These are phyloP conservation scores for Schizosaccharomyces japonicus DNA, from an alignment of 805 yeast genomes.

Conservation along the genomic window DNA sequence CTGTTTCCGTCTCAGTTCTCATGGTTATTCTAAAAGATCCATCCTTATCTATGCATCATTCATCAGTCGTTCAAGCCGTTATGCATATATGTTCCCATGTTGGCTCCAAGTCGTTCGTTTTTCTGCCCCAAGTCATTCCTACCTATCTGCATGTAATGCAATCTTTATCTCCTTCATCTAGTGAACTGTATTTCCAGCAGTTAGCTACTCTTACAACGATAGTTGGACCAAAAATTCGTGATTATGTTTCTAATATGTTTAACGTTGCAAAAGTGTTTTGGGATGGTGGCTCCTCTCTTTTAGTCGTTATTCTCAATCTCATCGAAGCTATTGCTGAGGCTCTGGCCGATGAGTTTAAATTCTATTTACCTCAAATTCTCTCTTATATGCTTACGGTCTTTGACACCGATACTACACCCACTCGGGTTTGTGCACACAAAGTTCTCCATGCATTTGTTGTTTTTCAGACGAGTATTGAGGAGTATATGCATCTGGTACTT, in stretches of 20 bases:
- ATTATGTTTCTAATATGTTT: slow-evolving; percentile 53
- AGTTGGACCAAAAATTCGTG: slow-evolving; percentile 74
- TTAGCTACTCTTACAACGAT: slow-evolving; percentile 53
- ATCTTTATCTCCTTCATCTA: slow-evolving; percentile 41
- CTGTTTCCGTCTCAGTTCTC: slow-evolving; percentile 70
- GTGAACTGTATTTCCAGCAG: slow-evolving; percentile 81
- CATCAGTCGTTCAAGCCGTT: slow-evolving; percentile 75
- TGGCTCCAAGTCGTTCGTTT: slow-evolving; percentile 70
- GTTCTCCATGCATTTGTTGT: slow-evolving; percentile 64
- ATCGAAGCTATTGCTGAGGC: slow-evolving; percentile 70
- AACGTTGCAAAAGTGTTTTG: slow-evolving; percentile 55
- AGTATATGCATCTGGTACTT: slow-evolving; percentile 63
- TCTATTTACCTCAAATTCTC: slow-evolving; percentile 52
- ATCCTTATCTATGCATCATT: slow-evolving; percentile 64
- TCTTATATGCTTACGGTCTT: slow-evolving; percentile 53
- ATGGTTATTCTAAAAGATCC: slow-evolving; percentile 68
- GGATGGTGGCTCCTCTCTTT: slow-evolving; percentile 28
- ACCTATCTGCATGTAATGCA: slow-evolving; percentile 70
- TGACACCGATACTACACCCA: slow-evolving; percentile 37
- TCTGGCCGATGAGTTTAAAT: slow-evolving; percentile 75
- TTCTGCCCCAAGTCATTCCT: slow-evolving; percentile 65
- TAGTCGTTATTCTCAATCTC: slow-evolving; percentile 53
- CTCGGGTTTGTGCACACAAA: slow-evolving; percentile 24
- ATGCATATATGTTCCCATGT: slow-evolving; percentile 72
- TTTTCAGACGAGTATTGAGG: slow-evolving; percentile 72